Evolutionary conservation across 2,329 filamentous ascomycete genomes (phyloP).

Genomic region (Talaromyces amestolkiae): DNA sequence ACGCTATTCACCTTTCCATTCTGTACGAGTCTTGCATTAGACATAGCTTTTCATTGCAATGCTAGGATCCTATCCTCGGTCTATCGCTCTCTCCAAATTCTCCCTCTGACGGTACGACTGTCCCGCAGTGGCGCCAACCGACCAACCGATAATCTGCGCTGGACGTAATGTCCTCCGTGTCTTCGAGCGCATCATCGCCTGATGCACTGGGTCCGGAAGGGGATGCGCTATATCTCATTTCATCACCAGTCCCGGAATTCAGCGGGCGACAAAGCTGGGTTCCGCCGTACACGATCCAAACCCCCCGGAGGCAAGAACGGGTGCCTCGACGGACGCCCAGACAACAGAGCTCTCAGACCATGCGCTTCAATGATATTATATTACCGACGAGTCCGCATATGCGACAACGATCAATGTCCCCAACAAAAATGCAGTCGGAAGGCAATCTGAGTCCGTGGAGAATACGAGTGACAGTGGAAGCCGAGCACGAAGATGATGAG

Average conservation of each 20-base stretch:
- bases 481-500: conserved; percentile 42
- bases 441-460: conserved; percentile 48
- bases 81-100: neutral
- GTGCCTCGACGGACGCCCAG: conserved; percentile 34
- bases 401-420: conserved; percentile 34
- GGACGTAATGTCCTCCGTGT: conserved; percentile 26
- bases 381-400: conserved; percentile 39
- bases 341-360: conserved; percentile 38
- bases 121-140: conserved; percentile 18
- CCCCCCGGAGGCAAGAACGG: conserved; percentile 36
- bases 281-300: conserved; percentile 37
- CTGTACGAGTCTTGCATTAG: neutral
- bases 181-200: conserved; percentile 40
- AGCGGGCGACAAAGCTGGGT: conserved; percentile 39
- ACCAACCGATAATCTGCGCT: neutral
- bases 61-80: neutral
- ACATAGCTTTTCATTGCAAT: neutral
- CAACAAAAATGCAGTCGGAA: conserved; percentile 38
- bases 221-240: conserved; percentile 43
- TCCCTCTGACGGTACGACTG: neutral
- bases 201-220: conserved; percentile 44
- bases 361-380: conserved; percentile 43
- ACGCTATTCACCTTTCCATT: neutral
- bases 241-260: conserved; percentile 42
- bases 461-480: conserved; percentile 49